These are phyloP conservation scores for Prunella vulgaris DNA, from an alignment of 257 asterid species.

Conservation along the genomic window DNA sequence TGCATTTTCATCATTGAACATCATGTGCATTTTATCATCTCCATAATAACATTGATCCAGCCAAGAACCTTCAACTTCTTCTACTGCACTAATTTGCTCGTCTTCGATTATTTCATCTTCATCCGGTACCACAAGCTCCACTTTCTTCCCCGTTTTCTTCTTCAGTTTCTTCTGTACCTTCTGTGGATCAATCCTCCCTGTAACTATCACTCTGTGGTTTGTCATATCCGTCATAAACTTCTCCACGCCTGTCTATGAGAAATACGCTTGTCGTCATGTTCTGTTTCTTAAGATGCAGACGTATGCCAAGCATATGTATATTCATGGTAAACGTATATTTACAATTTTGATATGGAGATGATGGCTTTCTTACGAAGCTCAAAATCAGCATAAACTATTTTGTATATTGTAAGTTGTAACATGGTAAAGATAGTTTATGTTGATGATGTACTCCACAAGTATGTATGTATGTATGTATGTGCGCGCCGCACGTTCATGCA, in stretches of 20 bases:
- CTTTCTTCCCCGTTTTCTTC: slow-evolving; percentile 66
- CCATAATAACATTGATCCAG: slow-evolving; percentile 34
- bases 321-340: neutral
- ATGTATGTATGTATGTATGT: no score
- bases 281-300: no score
- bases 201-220: slow-evolving; percentile 47
- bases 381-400: no score
- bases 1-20: slow-evolving; percentile 77
- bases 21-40: slow-evolving; percentile 32
- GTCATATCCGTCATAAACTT: slow-evolving; percentile 58
- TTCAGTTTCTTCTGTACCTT: slow-evolving; percentile 58
- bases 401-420: no score
- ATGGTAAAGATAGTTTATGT: no score
- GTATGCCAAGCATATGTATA: no score
- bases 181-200: slow-evolving; percentile 48
- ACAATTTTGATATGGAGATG: no score
- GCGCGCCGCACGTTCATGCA: no score
- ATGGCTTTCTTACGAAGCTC: no score
- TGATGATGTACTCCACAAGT: no score
- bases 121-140: slow-evolving; percentile 40
- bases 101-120: slow-evolving; percentile 17
- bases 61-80: slow-evolving; percentile 25
- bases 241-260: slow-evolving; percentile 52
- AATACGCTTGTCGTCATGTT: neutral
- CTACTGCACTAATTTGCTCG: slow-evolving; percentile 12